Percentiles rank a stretch among this genome's conserved stretches.
Conservation (phyloP, 345 rosid genomes). For the Populus pruinosa region DNA sequence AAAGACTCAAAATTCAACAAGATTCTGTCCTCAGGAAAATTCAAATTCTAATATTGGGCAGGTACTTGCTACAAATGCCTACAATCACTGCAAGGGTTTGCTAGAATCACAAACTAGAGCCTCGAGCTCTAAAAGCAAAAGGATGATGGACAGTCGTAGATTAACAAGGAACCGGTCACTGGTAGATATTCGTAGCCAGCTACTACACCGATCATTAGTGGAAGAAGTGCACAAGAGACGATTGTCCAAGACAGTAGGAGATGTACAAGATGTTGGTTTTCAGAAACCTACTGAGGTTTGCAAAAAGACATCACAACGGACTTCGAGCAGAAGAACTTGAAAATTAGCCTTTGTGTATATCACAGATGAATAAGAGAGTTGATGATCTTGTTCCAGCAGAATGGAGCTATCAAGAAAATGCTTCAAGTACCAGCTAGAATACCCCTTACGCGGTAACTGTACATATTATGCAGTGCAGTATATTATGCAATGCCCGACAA, state of each 20-base stretch:
- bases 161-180: conserved; percentile 64
- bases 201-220: conserved; percentile 48
- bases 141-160: conserved; percentile 28
- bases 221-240: conserved; percentile 65
- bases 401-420: not conserved
- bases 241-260: conserved; percentile 68
- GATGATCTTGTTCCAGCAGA: not conserved
- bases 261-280: conserved; percentile 65
- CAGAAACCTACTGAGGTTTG: conserved; percentile 51
- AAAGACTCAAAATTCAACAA: conserved; percentile 42
- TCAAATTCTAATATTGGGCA: conserved; percentile 25
- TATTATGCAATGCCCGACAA: too few relatives aligned
- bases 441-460: not conserved
- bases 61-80: conserved; percentile 16
- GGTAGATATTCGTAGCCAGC: conserved; percentile 60
- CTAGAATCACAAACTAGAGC: conserved; percentile 33
- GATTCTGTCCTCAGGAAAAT: conserved; percentile 50
- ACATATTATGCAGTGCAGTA: too few relatives aligned
- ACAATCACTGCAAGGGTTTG: conserved; percentile 29
- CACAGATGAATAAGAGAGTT: not conserved
- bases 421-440: not conserved
- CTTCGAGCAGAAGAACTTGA: conserved; percentile 25
- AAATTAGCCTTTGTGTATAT: not conserved
- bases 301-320: conserved; percentile 14
- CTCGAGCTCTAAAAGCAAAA: conserved; percentile 36